Evolutionary conservation across 2,329 filamentous ascomycete species (phyloP).

Genomic region (Coniochaeta hoffmannii): DNA sequence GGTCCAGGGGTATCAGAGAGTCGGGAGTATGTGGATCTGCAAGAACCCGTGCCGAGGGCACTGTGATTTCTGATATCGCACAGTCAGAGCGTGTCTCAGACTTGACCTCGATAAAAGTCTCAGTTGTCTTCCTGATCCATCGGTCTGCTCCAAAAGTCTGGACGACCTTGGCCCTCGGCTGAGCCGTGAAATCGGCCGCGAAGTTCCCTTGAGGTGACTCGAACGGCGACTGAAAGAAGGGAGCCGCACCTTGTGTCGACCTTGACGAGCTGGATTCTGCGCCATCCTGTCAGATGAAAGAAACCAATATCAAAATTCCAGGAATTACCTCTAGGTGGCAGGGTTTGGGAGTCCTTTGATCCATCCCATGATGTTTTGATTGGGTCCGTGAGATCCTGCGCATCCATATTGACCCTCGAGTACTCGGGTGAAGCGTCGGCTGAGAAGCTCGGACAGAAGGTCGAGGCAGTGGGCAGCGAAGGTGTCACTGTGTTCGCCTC

Average conservation of each 20-base stretch:
- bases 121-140: slow-evolving; percentile 32
- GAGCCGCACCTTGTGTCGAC: slow-evolving; percentile 24
- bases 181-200: slow-evolving; percentile 16
- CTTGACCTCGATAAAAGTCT: slow-evolving; percentile 27
- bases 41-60: slow-evolving; percentile 11
- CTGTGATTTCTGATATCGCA: slow-evolving; percentile 27
- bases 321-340: neutral
- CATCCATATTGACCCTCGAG: neutral
- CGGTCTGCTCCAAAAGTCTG: slow-evolving; percentile 34
- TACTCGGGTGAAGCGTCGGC: neutral
- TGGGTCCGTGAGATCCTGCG: neutral
- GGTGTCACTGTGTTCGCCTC: slow-evolving; percentile 7
- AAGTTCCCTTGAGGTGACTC: slow-evolving; percentile 25
- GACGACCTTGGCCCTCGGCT: slow-evolving; percentile 20
- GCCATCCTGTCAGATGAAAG: neutral
- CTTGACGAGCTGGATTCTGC: slow-evolving; percentile 37
- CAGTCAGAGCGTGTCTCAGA: slow-evolving; percentile 25
- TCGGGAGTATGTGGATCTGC: slow-evolving; percentile 3
- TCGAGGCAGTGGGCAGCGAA: slow-evolving; percentile 11
- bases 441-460: neutral
- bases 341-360: neutral
- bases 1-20: neutral
- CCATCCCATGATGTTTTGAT: neutral
- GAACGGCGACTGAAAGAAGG: slow-evolving; percentile 23
- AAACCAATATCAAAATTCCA: neutral